Evolutionary conservation across 1,284 basidiomycete species (phyloP), one percentile per base, ranked within the genome.

Genomic region (Tylopilus sp.): DNA sequence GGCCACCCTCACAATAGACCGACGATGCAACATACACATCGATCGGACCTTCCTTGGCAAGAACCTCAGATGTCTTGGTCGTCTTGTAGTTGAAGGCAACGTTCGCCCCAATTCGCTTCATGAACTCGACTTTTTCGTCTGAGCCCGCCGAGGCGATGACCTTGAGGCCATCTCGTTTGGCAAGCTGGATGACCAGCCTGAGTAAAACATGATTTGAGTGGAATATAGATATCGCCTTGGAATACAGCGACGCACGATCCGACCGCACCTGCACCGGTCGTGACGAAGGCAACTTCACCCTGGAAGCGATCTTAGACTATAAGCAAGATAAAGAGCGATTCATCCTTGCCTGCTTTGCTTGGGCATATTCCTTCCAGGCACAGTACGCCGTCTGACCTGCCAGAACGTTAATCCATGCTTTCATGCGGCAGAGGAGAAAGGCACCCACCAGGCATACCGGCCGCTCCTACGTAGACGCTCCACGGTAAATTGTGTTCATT

Each of bases 41-140:
- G 18, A 50, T 50, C 7, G 49, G 49, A 11, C 49, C 49, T 12
- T 50, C 49, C 28, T 34, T 49, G 8, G 45, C 31, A 26, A 50
- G 49, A 12, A 48, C 45, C 18, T 50, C 49, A 20, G 49, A 17
- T 6, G 49, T 50, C 46, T 40, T 50, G 45, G 45, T 29, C 20
- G 49, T 50, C 37, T 50, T 50, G 31, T 50, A 50, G 18, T 53
- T 35, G 24, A 52, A 52, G 24, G 15, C 50, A 7, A 45, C 30
- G 14, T 51, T 36, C 15, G 18, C 37, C 14, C 51, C 69, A 21
- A 71, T 52, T 14, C 57, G 56, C 45, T 66, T 66, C 45, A 72
- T 58, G 48, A 60, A 71, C 29, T 60, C 52, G 21, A 73, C 69
- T 56, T 71, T 73, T 15, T 68, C 63, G 8, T 39, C 50, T 1